Conservation (phyloP, 106 monocot species). For the Narthecium ossifragum region DNA sequence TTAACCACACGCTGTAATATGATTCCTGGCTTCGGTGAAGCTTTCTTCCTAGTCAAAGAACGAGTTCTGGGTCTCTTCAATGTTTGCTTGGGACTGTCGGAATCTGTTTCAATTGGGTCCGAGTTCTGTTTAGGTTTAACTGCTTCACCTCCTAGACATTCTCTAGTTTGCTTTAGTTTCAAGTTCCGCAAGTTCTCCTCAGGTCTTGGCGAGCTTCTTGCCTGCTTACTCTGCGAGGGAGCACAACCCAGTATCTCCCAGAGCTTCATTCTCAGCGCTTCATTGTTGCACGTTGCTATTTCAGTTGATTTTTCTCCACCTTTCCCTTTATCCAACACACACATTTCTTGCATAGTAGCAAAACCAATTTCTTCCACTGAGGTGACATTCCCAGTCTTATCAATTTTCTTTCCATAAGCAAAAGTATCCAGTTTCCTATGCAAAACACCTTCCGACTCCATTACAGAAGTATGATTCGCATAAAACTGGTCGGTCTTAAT, state of each 20-base stretch:
- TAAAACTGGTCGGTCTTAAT: conserved; percentile 9
- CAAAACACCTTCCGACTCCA: conserved; percentile 15
- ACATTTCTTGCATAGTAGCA: conserved; percentile 21
- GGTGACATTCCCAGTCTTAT: conserved; percentile 15
- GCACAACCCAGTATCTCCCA: conserved; percentile 68
- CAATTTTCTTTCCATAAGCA: conserved; percentile 14
- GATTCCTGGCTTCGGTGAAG: conserved; percentile 15
- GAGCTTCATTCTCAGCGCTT: conserved; percentile 51
- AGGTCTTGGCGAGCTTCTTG: conserved; percentile 10
- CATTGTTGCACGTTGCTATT: conserved; percentile 18
- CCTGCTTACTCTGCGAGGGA: conserved; percentile 35
- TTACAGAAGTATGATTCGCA: conserved; percentile 17
- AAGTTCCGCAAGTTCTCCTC: conserved; percentile 5
- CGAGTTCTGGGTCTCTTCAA: conserved; percentile 58
- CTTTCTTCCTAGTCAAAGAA: conserved; percentile 42
- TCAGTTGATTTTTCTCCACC: conserved; percentile 8
- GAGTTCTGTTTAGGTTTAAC: conserved; percentile 30
- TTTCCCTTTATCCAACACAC: conserved; percentile 7
- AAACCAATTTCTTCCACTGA: conserved; percentile 22
- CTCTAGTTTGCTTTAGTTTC: conserved; percentile 6
- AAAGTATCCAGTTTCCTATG: conserved; percentile 14
- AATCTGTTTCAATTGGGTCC: conserved; percentile 83
- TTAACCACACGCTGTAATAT: conserved; percentile 15
- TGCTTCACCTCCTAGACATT: conserved; percentile 14
- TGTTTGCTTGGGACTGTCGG: conserved; percentile 39